Evolutionary conservation across 2,329 filamentous ascomycete species (phyloP), one percentile per base, ranked within the genome.

Genomic region (Harringtonia lauricola): DNA sequence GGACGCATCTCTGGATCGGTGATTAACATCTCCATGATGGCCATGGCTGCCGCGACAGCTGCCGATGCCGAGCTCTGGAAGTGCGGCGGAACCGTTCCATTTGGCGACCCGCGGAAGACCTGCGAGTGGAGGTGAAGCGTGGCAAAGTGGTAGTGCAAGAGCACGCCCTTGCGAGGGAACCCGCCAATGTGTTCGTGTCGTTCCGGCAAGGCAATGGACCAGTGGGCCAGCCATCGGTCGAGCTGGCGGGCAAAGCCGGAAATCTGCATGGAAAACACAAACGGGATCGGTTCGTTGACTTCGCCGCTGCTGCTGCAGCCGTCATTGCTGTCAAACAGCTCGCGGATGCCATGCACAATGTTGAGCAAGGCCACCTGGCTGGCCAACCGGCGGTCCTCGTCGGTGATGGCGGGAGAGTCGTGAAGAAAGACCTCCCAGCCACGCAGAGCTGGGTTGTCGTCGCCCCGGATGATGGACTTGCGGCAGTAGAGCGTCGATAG

Each of bases 401-500:
- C 66, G 0, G 66, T 74, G 3, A 72, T 65, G 18, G 69, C 61
- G 0, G 71, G 64, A 0, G 67, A 65, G 30, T 68, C 64, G 8
- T 22, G n/a, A n/a, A 78, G 57, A 36, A 79, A 74, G 2, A 64
- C 62, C 41, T 79, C 72, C 61, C 74, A 74, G 6, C 74, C 73
- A 40, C 73, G 68, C 33, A 79, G 73, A 24, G 31, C 40, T 3
- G 33, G 17, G 0, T 72, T 69, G 14, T 64, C 58, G 43, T 72
- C 69, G 13, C 64, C 58, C 42, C 72, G 70, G 0, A 79, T 71
- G 9, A 78, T 70, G 0, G 74, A 70, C 1, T 73, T 72, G 3
- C 77, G 64, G 2, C 74, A 74, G 43, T 81, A 79, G 0, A 78
- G 60, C 19, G 78, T 79, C 17, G 74, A 76, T 2, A 79, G 67